Evolutionary conservation across 2,329 filamentous ascomycete species (phyloP).

Genomic region (Fusarium verticillioides): DNA sequence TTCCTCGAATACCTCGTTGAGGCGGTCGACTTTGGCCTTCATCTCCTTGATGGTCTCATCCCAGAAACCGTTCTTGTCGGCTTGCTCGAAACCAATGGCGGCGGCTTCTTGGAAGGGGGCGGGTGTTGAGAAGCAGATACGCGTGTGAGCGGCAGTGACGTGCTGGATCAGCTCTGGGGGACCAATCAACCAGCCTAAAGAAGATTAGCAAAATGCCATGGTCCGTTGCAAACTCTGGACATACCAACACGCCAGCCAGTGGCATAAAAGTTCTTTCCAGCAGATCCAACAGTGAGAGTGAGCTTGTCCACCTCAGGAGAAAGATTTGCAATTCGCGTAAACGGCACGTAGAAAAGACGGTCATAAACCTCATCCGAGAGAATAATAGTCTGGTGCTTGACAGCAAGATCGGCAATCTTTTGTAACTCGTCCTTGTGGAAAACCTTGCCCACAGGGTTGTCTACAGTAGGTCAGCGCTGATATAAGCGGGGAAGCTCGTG

Average conservation of each 20-base stretch:
- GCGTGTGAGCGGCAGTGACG: conserved; percentile 90
- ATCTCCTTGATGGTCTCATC: conserved; percentile 84
- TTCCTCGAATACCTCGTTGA: conserved; percentile 85
- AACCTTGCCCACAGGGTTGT: conserved; percentile 98
- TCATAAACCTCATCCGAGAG: conserved; percentile 95
- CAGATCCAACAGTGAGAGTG: conserved; percentile 93
- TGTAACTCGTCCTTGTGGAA: conserved; percentile 86
- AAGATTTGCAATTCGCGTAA: conserved; percentile 90
- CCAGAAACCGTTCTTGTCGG: conserved; percentile 89
- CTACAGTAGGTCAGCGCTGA: conserved; percentile 50
- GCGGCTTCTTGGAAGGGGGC: conserved; percentile 94
- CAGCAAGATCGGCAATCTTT: conserved; percentile 85
- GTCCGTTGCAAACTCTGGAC: conserved; percentile 26
- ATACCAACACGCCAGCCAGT: conserved; percentile 90
- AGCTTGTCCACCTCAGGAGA: conserved; percentile 89
- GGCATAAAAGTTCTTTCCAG: conserved; percentile 98
- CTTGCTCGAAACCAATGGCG: conserved; percentile 93
- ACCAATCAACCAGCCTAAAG: conserved; percentile 85
- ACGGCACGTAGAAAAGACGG: conserved; percentile 92
- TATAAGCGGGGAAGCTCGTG: not conserved
- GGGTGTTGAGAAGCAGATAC: conserved; percentile 95
- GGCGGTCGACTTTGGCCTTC: conserved; percentile 86
- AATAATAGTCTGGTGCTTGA: conserved; percentile 94
- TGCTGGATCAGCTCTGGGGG: conserved; percentile 89
- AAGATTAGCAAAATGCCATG: not conserved